Evolutionary conservation across 306 rosid genomes (phyloP), one percentile per base, ranked within the genome.

Genomic region (Medicago arabica): DNA sequence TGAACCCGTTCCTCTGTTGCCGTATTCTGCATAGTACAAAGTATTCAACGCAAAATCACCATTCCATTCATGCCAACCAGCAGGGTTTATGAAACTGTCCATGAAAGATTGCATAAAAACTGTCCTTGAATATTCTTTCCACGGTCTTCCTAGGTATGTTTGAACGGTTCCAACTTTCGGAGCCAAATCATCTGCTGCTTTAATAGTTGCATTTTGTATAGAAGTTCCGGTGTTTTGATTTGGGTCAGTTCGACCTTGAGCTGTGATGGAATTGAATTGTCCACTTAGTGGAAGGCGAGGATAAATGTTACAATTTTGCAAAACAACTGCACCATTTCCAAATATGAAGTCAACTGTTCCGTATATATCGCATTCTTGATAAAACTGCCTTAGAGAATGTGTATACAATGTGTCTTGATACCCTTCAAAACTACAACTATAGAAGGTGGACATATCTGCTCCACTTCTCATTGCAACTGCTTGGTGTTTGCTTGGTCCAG

Each of bases 61-160:
- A 59, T 67, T 68, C 98, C 98, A 93, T 19, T 70, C 97, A 1
- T 58, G 81, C 98, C 97, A 93, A 28, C 98, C 98, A 9, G 73
- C 78, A 2, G 89, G 64, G 34, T 88, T 65, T 3, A 93, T 86
- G 18, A 85, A 70, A n/a, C 64, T 69, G 10, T 84, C 92, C 80
- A 89, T 86, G 40, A 57, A 86, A 1, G 86, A 78, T 18, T 88
- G 88, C 97, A 90, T 85, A 18, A 41, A 81, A 9, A 93, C 83
- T 2, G 98, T 93, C 77, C 85, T 55, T 1, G 96, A 89, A 51
- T 86, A 93, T 38, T 82, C 59, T 85, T 91, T 90, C 98, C 98
- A 93, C 0, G 97, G 98, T 68, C 98, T 84, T 1, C 98, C 98
- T 1, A 93, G 81, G 57, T 84, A 93, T 0, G 93, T 89, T 16